These are phyloP conservation scores for Bisporella sp. DNA, from an alignment of 2,329 filamentous ascomycete genomes.

Conservation along the genomic window DNA sequence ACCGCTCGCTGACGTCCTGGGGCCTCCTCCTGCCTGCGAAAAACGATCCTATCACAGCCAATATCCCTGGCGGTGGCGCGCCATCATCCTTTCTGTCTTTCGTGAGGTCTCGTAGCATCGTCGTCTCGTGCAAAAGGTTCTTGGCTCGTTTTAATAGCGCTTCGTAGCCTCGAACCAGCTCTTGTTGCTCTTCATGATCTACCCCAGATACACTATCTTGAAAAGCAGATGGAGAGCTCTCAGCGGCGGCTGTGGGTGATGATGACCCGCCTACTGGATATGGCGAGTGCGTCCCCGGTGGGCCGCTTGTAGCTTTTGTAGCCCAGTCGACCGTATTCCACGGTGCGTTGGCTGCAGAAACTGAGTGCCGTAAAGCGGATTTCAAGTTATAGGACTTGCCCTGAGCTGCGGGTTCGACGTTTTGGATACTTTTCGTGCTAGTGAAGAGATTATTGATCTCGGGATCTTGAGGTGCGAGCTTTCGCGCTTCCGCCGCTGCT, in stretches of 20 bases:
- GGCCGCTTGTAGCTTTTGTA: too few species aligned
- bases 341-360: too few species aligned
- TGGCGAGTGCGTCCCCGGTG: too few species aligned
- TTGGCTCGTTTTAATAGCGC: conserved; percentile 4
- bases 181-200: not conserved
- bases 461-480: too few species aligned
- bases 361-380: too few species aligned
- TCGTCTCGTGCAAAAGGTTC: conserved; percentile 5
- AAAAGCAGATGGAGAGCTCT: not conserved
- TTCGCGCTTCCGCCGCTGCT: not conserved
- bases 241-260: too few species aligned
- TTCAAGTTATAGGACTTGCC: too few species aligned
- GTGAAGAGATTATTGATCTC: too few species aligned
- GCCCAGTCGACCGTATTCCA: too few species aligned
- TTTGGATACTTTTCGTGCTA: too few species aligned
- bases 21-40: not conserved
- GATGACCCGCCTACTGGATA: too few species aligned
- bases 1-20: conserved; percentile 1
- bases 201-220: conserved; percentile 2
- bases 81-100: not conserved
- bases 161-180: conserved; percentile 4
- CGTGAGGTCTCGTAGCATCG: conserved; percentile 4
- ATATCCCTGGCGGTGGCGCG: not conserved
- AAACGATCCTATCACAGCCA: not conserved
- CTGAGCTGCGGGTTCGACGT: too few species aligned